These are phyloP conservation scores for Salix caprea DNA, from an alignment of 345 rosid species.

Conservation along the genomic window DNA sequence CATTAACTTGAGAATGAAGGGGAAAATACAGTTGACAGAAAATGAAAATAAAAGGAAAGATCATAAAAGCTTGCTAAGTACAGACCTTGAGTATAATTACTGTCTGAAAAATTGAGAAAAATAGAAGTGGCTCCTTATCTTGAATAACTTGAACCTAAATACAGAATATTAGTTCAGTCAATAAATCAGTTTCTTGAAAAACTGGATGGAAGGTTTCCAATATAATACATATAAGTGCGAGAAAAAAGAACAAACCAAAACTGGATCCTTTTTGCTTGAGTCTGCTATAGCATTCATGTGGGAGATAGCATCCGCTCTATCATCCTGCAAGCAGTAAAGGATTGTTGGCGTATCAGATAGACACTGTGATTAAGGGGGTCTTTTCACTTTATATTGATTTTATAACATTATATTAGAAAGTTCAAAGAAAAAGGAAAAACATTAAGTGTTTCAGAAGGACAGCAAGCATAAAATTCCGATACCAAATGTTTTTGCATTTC, in stretches of 20 bases:
- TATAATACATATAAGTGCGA: not conserved
- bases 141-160: slow-evolving; percentile 62
- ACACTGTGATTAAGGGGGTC: not conserved
- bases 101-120: slow-evolving; percentile 53
- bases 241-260: slow-evolving; percentile 49
- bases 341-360: slow-evolving; percentile 3
- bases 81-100: slow-evolving; percentile 58
- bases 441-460: not conserved
- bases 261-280: slow-evolving; percentile 54
- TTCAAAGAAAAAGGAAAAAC: not conserved
- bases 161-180: slow-evolving; percentile 7
- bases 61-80: not conserved
- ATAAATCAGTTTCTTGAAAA: not conserved
- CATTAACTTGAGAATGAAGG: not conserved
- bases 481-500: not conserved
- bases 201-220: not conserved
- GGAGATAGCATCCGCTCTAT: slow-evolving; percentile 57
- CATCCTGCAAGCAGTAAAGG: slow-evolving; percentile 50
- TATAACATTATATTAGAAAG: too few species aligned
- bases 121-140: slow-evolving; percentile 62
- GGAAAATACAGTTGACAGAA: not conserved
- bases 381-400: not conserved
- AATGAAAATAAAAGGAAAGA: not conserved
- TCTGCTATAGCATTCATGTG: slow-evolving; percentile 46
- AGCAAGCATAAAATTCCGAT: not conserved